These are phyloP conservation scores for Dicorynia guianensis DNA, from an alignment of 306 rosid species.

Conservation along the genomic window DNA sequence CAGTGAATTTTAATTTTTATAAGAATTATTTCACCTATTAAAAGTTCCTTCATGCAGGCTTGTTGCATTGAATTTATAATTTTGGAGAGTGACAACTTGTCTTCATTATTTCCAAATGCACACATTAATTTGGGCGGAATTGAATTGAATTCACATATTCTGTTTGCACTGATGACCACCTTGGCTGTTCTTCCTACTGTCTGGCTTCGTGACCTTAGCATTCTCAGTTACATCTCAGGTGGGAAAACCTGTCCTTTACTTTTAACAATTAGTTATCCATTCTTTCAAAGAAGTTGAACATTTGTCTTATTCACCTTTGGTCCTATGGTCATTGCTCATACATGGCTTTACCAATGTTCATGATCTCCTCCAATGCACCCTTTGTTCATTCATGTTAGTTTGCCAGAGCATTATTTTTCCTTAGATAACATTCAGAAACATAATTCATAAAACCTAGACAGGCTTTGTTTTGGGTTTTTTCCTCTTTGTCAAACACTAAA, in stretches of 20 bases:
- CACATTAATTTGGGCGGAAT: constrained; percentile 67
- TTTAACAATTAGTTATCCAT: neutral
- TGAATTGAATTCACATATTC: constrained; percentile 56
- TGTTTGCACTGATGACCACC: constrained; percentile 79
- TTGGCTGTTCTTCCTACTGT: constrained; percentile 98
- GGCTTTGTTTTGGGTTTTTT: neutral
- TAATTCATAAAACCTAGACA: neutral
- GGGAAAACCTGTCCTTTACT: constrained; percentile 18
- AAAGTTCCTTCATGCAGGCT: constrained; percentile 63
- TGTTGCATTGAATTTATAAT: constrained; percentile 95
- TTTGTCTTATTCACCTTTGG: constrained; percentile 20
- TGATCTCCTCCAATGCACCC: constrained; percentile 12
- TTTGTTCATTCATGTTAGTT: neutral
- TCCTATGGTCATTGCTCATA: neutral
- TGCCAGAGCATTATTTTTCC: neutral
- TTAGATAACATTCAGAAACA: neutral
- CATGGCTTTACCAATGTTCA: constrained; percentile 1
- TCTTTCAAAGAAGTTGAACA: neutral
- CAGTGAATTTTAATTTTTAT: neutral
- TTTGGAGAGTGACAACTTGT: constrained; percentile 93
- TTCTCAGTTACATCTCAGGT: constrained; percentile 97
- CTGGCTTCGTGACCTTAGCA: constrained; percentile 89
- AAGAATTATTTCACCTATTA: constrained; percentile 34
- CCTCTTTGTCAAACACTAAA: neutral
- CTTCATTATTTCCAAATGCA: constrained; percentile 90